Evolutionary conservation across 345 rosid genomes (phyloP).

Genomic region (Hypericum androsaemum): DNA sequence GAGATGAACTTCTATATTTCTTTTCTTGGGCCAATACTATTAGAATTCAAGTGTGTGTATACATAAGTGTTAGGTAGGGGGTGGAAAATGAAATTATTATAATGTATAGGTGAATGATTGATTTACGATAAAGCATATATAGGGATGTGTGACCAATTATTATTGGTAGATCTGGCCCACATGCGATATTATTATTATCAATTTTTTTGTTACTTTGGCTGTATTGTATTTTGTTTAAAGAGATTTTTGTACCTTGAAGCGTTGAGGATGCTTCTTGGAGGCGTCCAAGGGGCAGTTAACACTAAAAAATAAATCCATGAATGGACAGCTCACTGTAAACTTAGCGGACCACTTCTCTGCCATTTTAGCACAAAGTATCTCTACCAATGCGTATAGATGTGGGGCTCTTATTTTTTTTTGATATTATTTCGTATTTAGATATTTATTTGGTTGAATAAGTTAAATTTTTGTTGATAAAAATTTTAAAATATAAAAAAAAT

Average conservation of each 20-base stretch:
- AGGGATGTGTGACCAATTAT: conserved; percentile 19
- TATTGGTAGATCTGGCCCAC: conserved; percentile 7
- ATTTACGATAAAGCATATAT: conserved; percentile 4
- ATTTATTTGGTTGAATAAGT: too few relatives aligned
- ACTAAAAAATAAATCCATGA: not conserved
- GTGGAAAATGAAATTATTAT: conserved; percentile 14
- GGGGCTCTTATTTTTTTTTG: too few relatives aligned
- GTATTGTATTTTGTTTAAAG: too few relatives aligned
- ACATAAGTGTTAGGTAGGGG: not conserved
- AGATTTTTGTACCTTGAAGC: too few relatives aligned
- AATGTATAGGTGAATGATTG: conserved; percentile 8
- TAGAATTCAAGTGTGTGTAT: not conserved
- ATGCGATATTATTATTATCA: conserved; percentile 11
- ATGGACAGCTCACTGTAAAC: not conserved
- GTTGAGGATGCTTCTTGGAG: conserved; percentile 14
- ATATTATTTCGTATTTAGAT: too few relatives aligned
- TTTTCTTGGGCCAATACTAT: too few relatives aligned
- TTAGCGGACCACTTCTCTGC: not conserved
- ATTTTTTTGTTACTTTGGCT: conserved; percentile 1
- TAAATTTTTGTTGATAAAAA: too few relatives aligned
- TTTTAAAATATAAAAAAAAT: too few relatives aligned
- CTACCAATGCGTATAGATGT: too few relatives aligned
- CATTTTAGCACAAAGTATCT: too few relatives aligned
- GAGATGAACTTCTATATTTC: not conserved
- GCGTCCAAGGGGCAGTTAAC: conserved; percentile 14